Conservation (phyloP, 1,284 basidiomycete genomes). For the Pascua guehoae region DNA sequence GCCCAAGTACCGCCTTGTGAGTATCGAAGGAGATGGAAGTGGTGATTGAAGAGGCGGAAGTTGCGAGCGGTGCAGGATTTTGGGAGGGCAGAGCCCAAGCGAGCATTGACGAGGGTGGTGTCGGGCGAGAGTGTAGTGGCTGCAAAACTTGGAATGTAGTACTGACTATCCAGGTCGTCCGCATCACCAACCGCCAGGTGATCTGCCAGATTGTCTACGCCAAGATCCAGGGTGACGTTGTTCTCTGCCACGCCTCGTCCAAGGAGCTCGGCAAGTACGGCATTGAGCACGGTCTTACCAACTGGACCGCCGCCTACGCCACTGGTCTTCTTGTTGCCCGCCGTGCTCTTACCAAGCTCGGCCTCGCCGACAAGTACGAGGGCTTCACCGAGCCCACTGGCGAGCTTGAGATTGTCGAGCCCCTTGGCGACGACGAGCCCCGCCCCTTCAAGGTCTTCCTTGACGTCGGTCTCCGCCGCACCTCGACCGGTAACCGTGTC, state of each 20-base stretch:
- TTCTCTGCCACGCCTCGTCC: slow-evolving; percentile 82
- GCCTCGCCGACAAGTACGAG: slow-evolving; percentile 97
- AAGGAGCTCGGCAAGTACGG: slow-evolving; percentile 93
- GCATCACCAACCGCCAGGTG: slow-evolving; percentile 91
- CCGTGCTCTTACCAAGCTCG: slow-evolving; percentile 90
- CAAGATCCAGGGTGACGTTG: slow-evolving; percentile 94
- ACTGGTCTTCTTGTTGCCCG: slow-evolving; percentile 95
- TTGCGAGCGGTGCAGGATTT: not conserved
- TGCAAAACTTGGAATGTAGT: slow-evolving; percentile 53
- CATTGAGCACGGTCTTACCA: slow-evolving; percentile 96
- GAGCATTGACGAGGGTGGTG: not conserved
- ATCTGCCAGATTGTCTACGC: slow-evolving; percentile 94
- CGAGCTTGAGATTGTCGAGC: slow-evolving; percentile 76
- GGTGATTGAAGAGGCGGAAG: not conserved
- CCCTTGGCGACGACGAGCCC: slow-evolving; percentile 85
- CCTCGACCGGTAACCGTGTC: slow-evolving; percentile 95
- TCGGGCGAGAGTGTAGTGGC: not conserved
- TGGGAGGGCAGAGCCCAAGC: not conserved
- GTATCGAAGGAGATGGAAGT: not conserved
- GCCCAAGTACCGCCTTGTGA: slow-evolving; percentile 93
- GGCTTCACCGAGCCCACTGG: slow-evolving; percentile 93
- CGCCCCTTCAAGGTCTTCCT: slow-evolving; percentile 99
- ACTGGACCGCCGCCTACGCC: slow-evolving; percentile 98
- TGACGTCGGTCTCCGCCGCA: slow-evolving; percentile 97
- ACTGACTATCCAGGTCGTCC: slow-evolving; percentile 83